phyloP scores from a whole-genome alignment of 208 protist species.

The Acanthamoeba castellanii region DNA sequence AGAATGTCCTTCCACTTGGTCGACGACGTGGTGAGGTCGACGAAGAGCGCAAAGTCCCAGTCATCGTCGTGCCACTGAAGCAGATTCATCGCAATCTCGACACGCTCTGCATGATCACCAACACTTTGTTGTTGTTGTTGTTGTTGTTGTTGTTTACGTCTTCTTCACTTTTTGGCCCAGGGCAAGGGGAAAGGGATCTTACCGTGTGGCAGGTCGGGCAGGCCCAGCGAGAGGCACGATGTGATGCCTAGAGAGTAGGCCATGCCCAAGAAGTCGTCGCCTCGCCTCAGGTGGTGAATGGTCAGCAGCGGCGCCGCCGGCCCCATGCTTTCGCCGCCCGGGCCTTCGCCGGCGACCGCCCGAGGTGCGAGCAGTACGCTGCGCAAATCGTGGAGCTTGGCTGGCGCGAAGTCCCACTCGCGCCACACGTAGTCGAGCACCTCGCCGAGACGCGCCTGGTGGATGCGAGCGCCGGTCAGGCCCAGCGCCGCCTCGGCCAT shows the following conservation, averaged over 20 bases:
- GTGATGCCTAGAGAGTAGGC: background rate
- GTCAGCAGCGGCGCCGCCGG: background rate
- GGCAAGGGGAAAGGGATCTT: background rate
- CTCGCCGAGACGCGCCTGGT: background rate
- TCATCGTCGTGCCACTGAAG: background rate
- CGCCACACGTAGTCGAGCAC: conserved; percentile 26
- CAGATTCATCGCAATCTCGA: background rate
- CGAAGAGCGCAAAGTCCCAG: background rate
- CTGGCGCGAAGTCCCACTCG: background rate
- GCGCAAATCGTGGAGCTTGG: background rate
- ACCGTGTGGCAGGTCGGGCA: background rate
- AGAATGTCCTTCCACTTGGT: background rate
- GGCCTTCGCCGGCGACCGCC: too few species aligned
- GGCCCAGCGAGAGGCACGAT: background rate
- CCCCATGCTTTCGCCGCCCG: background rate
- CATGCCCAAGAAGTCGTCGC: background rate
- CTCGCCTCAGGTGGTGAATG: background rate
- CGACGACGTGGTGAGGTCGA: background rate
- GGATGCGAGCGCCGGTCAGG: background rate
- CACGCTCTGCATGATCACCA: too few species aligned
- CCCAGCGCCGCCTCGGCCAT: background rate
- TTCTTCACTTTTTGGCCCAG: background rate
- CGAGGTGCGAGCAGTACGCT: background rate
- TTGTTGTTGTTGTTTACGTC: too few species aligned
- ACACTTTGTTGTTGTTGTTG: too few species aligned